Evolutionary conservation across 352 stramenopile genomes (phyloP), one percentile per base, ranked within the genome.

Genomic region (Peronosclerospora sorghi): DNA sequence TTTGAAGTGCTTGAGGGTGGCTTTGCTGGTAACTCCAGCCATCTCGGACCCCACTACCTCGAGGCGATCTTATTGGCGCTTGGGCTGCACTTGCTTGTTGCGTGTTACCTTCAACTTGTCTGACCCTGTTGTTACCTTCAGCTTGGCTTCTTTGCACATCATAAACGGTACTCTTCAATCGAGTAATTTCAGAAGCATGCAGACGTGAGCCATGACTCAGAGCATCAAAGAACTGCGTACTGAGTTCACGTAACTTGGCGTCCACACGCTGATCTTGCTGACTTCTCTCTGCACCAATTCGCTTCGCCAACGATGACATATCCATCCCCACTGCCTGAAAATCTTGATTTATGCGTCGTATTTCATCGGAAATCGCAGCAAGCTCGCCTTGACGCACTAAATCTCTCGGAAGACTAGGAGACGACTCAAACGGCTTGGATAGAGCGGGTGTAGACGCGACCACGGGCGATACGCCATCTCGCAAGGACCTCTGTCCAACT

Each of bases 71-170:
- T n/a, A n/a, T n/a, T n/a, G n/a, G n/a, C n/a, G n/a, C n/a, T n/a
- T n/a, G n/a, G n/a, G n/a, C n/a, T n/a, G n/a, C n/a, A n/a, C n/a
- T n/a, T 38, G 24, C 44, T 48, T 57, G 50, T 20, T 52, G 51
- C 14, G 60, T n/a, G n/a, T 51, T 43, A 19, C 57, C 51, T 60
- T 69, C 51, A 7, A 73, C 15, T 35, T 46, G 47, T 13, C 41
- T 41, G 21, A 66, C 40, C 17, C n/a, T 41, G 29, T 70, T 51
- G 1, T 48, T 47, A 8, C 73, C 23, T 21, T 60, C 55, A 70
- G 12, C 15, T 79, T 62, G 44, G 74, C 76, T 1, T 65, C 18
- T 4, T 58, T 54, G 21, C 78, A n/a, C n/a, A n/a, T n/a, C n/a
- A n/a, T n/a, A n/a, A n/a, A n/a, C n/a, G n/a, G n/a, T n/a, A n/a